Base-by-base conservation (phyloP, 1,139 yeast genomes). In the Lodderomyces pseudojiufengensis region DNA sequence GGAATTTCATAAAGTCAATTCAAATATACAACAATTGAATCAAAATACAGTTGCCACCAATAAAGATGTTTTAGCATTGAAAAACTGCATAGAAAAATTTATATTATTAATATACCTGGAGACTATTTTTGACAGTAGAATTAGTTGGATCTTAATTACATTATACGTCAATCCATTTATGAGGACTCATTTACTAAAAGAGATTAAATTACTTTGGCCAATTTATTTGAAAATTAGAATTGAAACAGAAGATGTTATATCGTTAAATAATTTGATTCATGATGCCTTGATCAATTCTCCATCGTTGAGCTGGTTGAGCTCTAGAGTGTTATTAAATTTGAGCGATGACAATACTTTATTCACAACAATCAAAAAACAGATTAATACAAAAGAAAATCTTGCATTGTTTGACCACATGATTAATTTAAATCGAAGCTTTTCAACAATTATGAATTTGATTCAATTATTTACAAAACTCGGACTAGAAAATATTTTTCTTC, bases 391-490 rank as follows among this genome's bases (percentile, higher is more conserved):
- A 9, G 29, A 28, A 4, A 30, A 36, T 14, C 13, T 33, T 11
- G 25, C 23, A 8, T 36, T 37, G 20, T 42, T 45, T 27, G 24
- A 30, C 9, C 11, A 33, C 2, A 18, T 44, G 26, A 11, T 43
- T 15, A 12, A 29, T 7, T 20, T 32, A 24, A 46, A 48, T 31
- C 25, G 31, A 7, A 48, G 44, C 31, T 38, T 48, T 16, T 41
- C 52, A n/a, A 36, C 43, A 9, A 24, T 39, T 15, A 27, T 43
- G 7, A 41, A 43, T 29, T 27, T 42, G 11, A 34, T 46, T 16
- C 12, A 29, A n/a, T 36, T 46, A 7, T 24, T 42, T 20, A 20
- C 28, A 3, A 13, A 29, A 5, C 33, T 45, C 10, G 26, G 29
- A 3, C 20, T 39, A 2, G 33, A 27, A 14, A 8, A 21, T 9